These are phyloP conservation scores for Cercospora nicotianae DNA, from an alignment of 2,329 filamentous ascomycete species.

Conservation along the genomic window DNA sequence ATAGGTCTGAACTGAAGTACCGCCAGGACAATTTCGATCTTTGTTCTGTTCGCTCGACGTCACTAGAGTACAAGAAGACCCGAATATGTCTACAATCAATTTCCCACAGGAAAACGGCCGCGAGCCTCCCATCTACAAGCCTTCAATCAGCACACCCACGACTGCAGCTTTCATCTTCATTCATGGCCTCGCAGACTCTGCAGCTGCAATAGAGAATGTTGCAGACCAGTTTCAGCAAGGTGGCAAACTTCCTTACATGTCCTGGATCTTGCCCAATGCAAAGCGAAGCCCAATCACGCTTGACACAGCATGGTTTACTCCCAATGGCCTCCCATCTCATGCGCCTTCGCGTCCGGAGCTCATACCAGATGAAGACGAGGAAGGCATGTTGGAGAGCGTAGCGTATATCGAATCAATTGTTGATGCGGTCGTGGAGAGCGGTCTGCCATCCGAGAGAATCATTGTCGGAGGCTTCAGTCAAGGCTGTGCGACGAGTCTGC, in stretches of 20 bases:
- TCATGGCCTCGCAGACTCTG: conserved; percentile 48
- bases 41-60: background rate
- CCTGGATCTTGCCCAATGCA: conserved; percentile 52
- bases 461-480: conserved; percentile 53
- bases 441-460: conserved; percentile 46
- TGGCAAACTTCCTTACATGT: conserved; percentile 48
- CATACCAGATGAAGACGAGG: conserved; percentile 50
- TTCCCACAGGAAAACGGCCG: background rate
- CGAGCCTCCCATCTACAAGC: conserved; percentile 37
- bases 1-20: background rate
- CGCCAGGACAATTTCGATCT: background rate
- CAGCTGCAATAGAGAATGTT: conserved; percentile 44
- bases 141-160: conserved; percentile 36
- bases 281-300: conserved; percentile 47
- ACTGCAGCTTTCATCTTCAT: conserved; percentile 44
- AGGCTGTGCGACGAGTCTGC: conserved; percentile 48
- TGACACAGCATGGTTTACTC: conserved; percentile 49
- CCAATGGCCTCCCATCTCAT: conserved; percentile 39
- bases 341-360: conserved; percentile 46
- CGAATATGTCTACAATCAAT: background rate
- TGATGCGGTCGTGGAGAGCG: conserved; percentile 44
- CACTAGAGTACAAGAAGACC: background rate
- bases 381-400: conserved; percentile 44
- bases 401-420: conserved; percentile 46
- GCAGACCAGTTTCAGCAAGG: conserved; percentile 50